phyloP scores from a whole-genome alignment of 495 filamentous ascomycete genomes.

The Peziza echinospora region DNA sequence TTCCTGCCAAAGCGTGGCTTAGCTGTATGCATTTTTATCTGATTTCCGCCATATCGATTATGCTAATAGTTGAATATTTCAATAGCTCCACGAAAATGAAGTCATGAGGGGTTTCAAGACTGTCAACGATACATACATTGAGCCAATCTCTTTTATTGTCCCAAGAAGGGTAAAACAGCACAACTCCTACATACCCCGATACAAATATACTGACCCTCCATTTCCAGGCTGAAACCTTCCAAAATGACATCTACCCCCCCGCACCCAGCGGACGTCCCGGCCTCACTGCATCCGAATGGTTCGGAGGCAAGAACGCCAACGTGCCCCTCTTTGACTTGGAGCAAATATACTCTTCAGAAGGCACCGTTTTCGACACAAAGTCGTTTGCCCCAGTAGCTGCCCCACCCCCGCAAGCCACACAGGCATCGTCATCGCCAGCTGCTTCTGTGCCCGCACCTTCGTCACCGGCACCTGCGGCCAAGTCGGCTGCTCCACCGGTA shows the following conservation, averaged over 20 bases:
- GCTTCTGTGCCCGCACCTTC: slow-evolving; percentile 18
- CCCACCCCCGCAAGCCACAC: slow-evolving; percentile 16
- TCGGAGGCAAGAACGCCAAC: slow-evolving; percentile 57
- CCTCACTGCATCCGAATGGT: slow-evolving; percentile 62
- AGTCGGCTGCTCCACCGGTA: slow-evolving; percentile 3
- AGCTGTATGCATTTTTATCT: slow-evolving; percentile 32
- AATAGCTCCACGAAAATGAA: slow-evolving; percentile 75
- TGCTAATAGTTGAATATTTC: slow-evolving; percentile 17
- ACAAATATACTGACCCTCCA: neutral
- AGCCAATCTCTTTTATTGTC: slow-evolving; percentile 93
- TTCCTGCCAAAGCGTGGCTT: slow-evolving; percentile 91
- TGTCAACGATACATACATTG: slow-evolving; percentile 78
- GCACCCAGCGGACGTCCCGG: slow-evolving; percentile 55
- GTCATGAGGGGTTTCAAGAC: slow-evolving; percentile 92
- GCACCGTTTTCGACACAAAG: slow-evolving; percentile 38
- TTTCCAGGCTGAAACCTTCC: slow-evolving; percentile 74
- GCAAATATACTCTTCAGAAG: slow-evolving; percentile 55
- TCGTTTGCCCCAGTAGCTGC: slow-evolving; percentile 15
- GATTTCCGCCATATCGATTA: neutral
- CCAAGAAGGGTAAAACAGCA: slow-evolving; percentile 32
- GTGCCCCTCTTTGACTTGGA: slow-evolving; percentile 85
- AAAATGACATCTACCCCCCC: slow-evolving; percentile 89
- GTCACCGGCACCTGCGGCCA: slow-evolving; percentile 21
- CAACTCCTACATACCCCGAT: neutral
- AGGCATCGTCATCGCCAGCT: slow-evolving; percentile 21